Evolutionary conservation across 371 early-diverging fungal genomes (phyloP).

Genomic region (Apophysomyces ossiformis): DNA sequence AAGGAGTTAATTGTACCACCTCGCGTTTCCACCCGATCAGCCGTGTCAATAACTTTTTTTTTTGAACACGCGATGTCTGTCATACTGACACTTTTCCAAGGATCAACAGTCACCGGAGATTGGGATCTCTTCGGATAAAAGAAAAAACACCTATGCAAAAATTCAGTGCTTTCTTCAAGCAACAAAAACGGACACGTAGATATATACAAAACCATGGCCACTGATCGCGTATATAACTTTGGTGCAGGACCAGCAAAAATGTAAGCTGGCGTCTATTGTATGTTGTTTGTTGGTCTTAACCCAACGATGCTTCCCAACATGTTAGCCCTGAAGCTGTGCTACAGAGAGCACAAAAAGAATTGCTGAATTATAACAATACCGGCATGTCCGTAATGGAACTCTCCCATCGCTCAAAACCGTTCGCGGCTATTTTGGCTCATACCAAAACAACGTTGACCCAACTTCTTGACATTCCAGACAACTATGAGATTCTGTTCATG

Average conservation of each 20-base stretch:
- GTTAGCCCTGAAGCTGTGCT: slow-evolving; percentile 75
- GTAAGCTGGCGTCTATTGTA: slow-evolving; percentile 27
- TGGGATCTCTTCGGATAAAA: too few relatives aligned
- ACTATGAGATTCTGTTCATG: slow-evolving; percentile 91
- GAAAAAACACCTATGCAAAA: too few relatives aligned
- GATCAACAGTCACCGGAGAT: too few relatives aligned
- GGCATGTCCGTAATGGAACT: slow-evolving; percentile 95
- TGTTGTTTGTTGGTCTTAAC: too few relatives aligned
- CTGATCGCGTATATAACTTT: slow-evolving; percentile 70
- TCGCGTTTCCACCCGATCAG: too few relatives aligned
- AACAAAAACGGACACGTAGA: background rate
- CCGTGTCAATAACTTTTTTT: too few relatives aligned
- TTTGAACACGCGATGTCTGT: too few relatives aligned
- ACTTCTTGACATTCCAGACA: slow-evolving; percentile 81
- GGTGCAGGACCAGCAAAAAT: slow-evolving; percentile 94
- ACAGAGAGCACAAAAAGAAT: slow-evolving; percentile 78
- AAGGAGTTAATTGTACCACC: too few relatives aligned
- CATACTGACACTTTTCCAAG: too few relatives aligned
- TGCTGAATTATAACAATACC: slow-evolving; percentile 78
- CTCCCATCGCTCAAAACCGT: slow-evolving; percentile 89
- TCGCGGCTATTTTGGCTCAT: slow-evolving; percentile 72
- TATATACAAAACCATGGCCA: background rate
- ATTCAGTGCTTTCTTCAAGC: background rate
- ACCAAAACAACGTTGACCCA: slow-evolving; percentile 73
- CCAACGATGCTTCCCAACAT: too few relatives aligned